Percentiles rank a stretch among this genome's conserved stretches.
Evolutionary conservation across 352 stramenopile genomes (phyloP).

Genomic region (Globisporangium acanthophoron): DNA sequence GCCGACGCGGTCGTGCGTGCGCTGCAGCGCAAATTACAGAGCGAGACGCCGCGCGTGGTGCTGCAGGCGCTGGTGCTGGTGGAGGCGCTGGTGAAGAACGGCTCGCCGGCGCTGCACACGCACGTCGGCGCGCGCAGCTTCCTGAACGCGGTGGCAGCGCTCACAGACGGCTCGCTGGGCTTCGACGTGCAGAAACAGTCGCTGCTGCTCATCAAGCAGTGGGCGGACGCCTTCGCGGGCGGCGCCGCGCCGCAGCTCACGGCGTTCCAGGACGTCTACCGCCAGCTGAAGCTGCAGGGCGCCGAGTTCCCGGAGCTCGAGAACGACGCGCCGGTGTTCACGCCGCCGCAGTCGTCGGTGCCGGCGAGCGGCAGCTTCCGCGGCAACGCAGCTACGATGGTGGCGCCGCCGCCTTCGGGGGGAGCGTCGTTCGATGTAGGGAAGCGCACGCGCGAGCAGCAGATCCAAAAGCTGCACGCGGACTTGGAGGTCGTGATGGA

Average conservation of each 20-base stretch:
- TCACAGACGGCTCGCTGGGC: conserved; percentile 59
- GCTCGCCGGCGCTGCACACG: conserved; percentile 41
- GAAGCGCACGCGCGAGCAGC: conserved; percentile 40
- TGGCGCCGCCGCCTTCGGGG: neutral
- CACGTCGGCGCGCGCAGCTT: conserved; percentile 59
- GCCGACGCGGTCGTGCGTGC: conserved; percentile 58
- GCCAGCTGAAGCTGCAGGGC: conserved; percentile 71
- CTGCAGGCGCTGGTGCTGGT: conserved; percentile 58
- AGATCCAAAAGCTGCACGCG: conserved; percentile 62
- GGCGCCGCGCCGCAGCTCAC: conserved; percentile 22
- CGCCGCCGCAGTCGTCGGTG: conserved; percentile 36
- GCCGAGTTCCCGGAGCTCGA: conserved; percentile 62
- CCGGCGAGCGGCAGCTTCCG: conserved; percentile 7
- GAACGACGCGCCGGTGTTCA: conserved; percentile 71
- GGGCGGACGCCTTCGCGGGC: conserved; percentile 61
- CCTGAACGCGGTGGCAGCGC: conserved; percentile 55
- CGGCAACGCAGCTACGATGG: neutral
- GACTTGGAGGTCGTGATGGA: conserved; percentile 67
- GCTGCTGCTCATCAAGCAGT: conserved; percentile 76
- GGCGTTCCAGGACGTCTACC: conserved; percentile 72
- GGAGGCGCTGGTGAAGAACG: conserved; percentile 80
- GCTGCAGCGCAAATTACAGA: conserved; percentile 57
- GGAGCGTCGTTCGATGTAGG: neutral
- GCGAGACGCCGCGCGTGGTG: conserved; percentile 29
- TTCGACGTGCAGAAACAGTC: conserved; percentile 76